Evolutionary conservation across 2,329 filamentous ascomycete species (phyloP).

Genomic region (Metarhizium guizhouense): DNA sequence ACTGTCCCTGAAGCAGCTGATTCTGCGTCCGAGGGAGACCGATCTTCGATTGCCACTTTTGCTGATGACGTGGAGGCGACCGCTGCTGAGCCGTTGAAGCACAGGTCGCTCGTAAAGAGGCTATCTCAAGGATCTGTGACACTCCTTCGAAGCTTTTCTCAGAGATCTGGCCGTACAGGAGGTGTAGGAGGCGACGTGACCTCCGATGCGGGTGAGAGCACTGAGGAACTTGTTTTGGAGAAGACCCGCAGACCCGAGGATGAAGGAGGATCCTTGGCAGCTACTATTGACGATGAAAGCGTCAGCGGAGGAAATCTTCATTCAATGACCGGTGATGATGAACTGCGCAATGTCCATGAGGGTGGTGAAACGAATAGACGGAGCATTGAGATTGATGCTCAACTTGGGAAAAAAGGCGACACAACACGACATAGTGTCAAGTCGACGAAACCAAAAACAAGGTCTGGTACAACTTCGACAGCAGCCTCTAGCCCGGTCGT

Average conservation of each 20-base stretch:
- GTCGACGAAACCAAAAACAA: not conserved
- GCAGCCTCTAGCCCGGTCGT: not conserved
- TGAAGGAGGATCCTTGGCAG: conserved; percentile 45
- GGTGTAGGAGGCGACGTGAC: not conserved
- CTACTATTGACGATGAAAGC: conserved; percentile 48
- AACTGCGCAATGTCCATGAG: conserved; percentile 9
- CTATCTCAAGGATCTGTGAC: conserved; percentile 39
- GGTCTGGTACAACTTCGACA: not conserved
- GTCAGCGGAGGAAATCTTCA: conserved; percentile 28
- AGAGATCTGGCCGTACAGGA: conserved; percentile 15
- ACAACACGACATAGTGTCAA: not conserved
- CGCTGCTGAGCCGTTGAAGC: conserved; percentile 15
- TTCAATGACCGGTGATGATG: conserved; percentile 7
- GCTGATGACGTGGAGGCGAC: conserved; percentile 48
- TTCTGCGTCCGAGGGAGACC: conserved; percentile 32
- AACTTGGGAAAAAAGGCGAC: conserved; percentile 18
- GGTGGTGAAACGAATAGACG: conserved; percentile 6
- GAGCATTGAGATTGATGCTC: conserved; percentile 31
- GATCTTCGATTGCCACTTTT: conserved; percentile 62
- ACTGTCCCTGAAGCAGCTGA: conserved; percentile 41
- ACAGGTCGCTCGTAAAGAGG: conserved; percentile 34
- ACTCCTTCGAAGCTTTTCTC: conserved; percentile 35
- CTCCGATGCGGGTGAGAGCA: conserved; percentile 26
- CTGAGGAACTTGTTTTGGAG: conserved; percentile 36
- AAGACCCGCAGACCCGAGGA: conserved; percentile 24